Base-by-base conservation (phyloP, 108 stramenopile species). In the Cyclostephanos tholiformis region DNA sequence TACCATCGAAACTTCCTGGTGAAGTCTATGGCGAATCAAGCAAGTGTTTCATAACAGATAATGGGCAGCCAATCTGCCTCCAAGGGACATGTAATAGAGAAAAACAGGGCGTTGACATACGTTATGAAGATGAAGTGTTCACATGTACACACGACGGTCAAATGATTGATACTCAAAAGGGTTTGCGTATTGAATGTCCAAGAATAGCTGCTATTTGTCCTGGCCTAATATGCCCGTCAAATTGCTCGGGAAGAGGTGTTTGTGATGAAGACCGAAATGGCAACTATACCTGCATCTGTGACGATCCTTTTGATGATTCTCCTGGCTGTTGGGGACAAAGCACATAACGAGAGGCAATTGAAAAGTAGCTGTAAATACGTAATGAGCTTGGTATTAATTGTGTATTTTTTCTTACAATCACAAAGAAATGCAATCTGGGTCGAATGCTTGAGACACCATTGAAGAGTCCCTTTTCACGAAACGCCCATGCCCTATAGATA, bases 1-100 rank as follows among this genome's bases (percentile, higher is more conserved):
- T 48, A 17, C 32, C 49, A 7, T 44, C 49, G 14, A 57, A 36
- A 39, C 35, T 30, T 1, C 60, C 69, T 16, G 79, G 69, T 27
- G 79, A 80, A 71, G 62, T 43, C 7, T 80, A 46, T 63, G 79
- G 79, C 25, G 13, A 76, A 78, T 65, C 65, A 62, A 78, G 77
- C 36, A 78, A 78, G 52, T 78, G 77, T 43, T 71, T 78, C 56
- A 32, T 56, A 46, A 78, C 77, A 25, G 70, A 78, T 46, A 53
- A 62, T 26, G 65, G 69, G 11, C 56, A 78, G 32, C 70, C 77
- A 4, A 65, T 78, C 64, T 78, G 77, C 41, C 77, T 78, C 20
- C 43, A 43, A 60, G 63, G 69, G 14, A 41, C 35, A 49, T 78
- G 77, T 36, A 80, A 80, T 38, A 68, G 39, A 75, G 16, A 30